Evolutionary conservation across 2,329 filamentous ascomycete species (phyloP).

Genomic region (Amauroascus verrucosus): DNA sequence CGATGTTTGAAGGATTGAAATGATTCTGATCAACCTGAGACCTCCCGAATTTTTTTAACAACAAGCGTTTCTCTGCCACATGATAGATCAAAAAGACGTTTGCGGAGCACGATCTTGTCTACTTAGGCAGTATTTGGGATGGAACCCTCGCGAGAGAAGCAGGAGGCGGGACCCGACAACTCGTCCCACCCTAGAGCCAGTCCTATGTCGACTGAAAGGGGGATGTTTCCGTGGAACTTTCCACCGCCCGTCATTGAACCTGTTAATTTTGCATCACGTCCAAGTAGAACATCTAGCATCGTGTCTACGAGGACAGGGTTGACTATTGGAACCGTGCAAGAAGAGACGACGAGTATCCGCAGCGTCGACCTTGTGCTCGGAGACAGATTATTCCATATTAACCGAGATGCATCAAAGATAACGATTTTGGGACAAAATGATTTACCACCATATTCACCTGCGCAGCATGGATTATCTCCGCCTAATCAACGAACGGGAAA

Average conservation of each 20-base stretch:
- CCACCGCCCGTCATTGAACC: neutral
- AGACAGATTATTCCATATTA: conserved; percentile 24
- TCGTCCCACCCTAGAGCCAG: neutral
- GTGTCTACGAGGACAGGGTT: conserved; percentile 24
- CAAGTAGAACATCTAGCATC: conserved; percentile 25
- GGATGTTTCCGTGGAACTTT: neutral
- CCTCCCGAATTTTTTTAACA: too few relatives aligned
- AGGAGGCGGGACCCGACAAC: neutral
- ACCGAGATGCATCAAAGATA: conserved; percentile 24
- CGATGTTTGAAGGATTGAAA: too few relatives aligned
- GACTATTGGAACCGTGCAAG: conserved; percentile 23
- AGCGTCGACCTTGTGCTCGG: conserved; percentile 25
- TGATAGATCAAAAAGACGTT: too few relatives aligned
- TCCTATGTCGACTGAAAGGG: neutral
- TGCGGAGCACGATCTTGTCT: too few relatives aligned
- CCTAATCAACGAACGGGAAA: neutral
- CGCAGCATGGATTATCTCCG: conserved; percentile 2
- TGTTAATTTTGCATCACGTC: conserved; percentile 8
- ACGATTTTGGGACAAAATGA: conserved; percentile 17
- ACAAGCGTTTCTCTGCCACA: too few relatives aligned
- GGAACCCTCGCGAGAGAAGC: neutral
- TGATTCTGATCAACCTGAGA: too few relatives aligned
- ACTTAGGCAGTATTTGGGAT: neutral
- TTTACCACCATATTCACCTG: conserved; percentile 18
- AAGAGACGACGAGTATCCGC: conserved; percentile 19